Conservation (phyloP, 1,139 yeast genomes). For the Taphrina pruni region DNA sequence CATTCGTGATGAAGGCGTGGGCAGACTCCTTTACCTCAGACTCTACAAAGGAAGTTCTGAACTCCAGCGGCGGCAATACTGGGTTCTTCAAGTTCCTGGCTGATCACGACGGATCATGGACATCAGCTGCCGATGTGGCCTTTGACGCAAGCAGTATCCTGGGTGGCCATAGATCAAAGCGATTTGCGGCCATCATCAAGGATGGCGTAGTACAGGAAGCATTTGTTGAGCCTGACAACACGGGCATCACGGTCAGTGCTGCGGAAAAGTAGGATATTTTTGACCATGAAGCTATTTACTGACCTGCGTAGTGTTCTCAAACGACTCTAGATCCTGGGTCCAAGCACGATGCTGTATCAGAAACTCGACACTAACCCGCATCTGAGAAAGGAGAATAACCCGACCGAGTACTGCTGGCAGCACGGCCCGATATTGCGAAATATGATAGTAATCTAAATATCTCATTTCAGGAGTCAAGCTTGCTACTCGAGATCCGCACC, state of each 20-base stretch:
- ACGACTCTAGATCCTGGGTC: neutral
- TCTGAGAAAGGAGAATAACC: neutral
- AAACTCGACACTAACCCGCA: neutral
- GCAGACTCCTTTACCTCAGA: conserved; percentile 8
- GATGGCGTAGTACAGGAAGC: conserved; percentile 70
- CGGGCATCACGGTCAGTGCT: conserved; percentile 35
- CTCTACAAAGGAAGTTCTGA: conserved; percentile 51
- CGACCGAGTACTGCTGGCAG: neutral
- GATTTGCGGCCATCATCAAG: conserved; percentile 76
- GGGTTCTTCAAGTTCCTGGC: conserved; percentile 62
- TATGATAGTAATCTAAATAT: conserved; percentile 14
- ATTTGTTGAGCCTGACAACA: conserved; percentile 64
- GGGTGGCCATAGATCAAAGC: conserved; percentile 73
- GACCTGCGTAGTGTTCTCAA: conserved; percentile 1
- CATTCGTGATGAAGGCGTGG: conserved; percentile 65
- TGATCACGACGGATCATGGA: conserved; percentile 75
- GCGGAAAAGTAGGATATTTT: conserved; percentile 26
- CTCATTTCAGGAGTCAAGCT: conserved; percentile 8
- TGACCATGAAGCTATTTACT: neutral
- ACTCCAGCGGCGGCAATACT: conserved; percentile 51
- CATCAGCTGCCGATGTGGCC: conserved; percentile 66
- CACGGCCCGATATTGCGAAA: neutral
- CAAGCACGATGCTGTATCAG: too few relatives aligned
- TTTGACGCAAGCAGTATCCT: conserved; percentile 75
- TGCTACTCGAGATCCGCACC: neutral